Percentiles rank a stretch among this genome's conserved stretches.
Conservation (phyloP, 2,329 filamentous ascomycete genomes). For the Capronia epimyces region DNA sequence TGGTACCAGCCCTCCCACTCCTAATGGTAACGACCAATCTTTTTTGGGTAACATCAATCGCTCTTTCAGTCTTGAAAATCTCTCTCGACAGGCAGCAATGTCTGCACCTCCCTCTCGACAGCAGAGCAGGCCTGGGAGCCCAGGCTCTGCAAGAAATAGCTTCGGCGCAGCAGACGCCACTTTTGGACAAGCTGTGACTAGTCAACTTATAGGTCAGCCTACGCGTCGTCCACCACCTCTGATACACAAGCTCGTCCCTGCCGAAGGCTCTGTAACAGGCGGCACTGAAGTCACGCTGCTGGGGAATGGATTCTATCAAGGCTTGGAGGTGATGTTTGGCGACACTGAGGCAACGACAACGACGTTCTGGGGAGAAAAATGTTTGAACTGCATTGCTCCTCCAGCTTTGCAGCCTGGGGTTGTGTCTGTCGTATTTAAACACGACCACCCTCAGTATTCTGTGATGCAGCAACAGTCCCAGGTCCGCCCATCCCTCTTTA, state of each 20-base stretch:
- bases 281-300: conserved; percentile 83
- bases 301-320: conserved; percentile 72
- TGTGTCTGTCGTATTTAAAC: conserved; percentile 66
- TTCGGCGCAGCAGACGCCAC: conserved; percentile 38
- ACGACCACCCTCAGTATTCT: conserved; percentile 47
- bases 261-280: conserved; percentile 72
- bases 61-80: conserved; percentile 60
- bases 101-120: conserved; percentile 68
- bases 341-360: conserved; percentile 63
- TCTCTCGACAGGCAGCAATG: conserved; percentile 60
- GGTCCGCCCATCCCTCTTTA: conserved; percentile 55
- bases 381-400: conserved; percentile 72
- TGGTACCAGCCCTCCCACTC: conserved; percentile 59
- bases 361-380: conserved; percentile 73
- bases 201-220: conserved; percentile 34
- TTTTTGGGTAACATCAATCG: conserved; percentile 55
- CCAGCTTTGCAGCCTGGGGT: conserved; percentile 62
- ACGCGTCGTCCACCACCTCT: conserved; percentile 53
- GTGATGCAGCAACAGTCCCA: conserved; percentile 41
- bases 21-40: conserved; percentile 57
- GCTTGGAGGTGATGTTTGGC: conserved; percentile 80
- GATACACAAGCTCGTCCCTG: conserved; percentile 78
- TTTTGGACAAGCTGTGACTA: conserved; percentile 30
- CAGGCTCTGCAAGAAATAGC: conserved; percentile 47
- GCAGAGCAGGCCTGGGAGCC: conserved; percentile 72